A percentile compares a stretch with the other conserved stretches of the same genome.
These are phyloP conservation scores for Fusarium papillatum DNA, from an alignment of 2,329 filamentous ascomycete genomes.

Conservation along the genomic window DNA sequence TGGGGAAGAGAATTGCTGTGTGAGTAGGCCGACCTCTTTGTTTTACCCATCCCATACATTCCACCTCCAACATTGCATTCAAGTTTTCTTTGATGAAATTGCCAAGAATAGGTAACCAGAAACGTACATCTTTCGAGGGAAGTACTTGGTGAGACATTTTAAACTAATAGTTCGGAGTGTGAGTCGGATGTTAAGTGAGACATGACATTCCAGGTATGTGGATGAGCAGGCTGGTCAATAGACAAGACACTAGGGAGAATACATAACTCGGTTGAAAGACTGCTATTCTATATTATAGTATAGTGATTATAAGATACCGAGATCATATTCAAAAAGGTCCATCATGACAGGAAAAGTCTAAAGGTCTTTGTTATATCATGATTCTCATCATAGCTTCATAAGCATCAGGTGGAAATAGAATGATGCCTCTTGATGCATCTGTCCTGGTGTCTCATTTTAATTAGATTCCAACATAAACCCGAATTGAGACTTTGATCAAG, in stretches of 20 bases:
- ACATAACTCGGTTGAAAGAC: not conserved
- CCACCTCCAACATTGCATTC: constrained; percentile 28
- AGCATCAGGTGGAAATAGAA: not conserved
- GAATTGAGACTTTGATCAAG: constrained; percentile 24
- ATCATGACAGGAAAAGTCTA: not conserved
- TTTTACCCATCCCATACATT: constrained; percentile 38
- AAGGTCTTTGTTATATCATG: not conserved
- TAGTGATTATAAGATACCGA: too few relatives aligned
- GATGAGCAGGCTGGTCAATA: not conserved
- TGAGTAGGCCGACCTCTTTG: constrained; percentile 23
- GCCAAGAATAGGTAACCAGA: constrained; percentile 1
- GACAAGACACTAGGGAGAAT: not conserved
- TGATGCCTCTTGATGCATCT: not conserved
- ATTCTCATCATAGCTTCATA: not conserved
- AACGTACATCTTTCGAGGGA: not conserved
- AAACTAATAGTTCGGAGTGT: constrained; percentile 27
- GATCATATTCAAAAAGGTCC: too few relatives aligned
- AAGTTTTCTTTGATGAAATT: constrained; percentile 17
- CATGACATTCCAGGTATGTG: constrained; percentile 37
- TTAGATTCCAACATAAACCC: constrained; percentile 27
- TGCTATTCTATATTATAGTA: not conserved
- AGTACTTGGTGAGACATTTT: constrained; percentile 25
- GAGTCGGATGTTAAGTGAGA: constrained; percentile 30
- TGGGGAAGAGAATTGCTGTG: constrained; percentile 32
- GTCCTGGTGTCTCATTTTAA: not conserved